These are phyloP conservation scores for Exophiala lecanii-corni DNA, from an alignment of 2,329 filamentous ascomycete genomes.

Conservation along the genomic window DNA sequence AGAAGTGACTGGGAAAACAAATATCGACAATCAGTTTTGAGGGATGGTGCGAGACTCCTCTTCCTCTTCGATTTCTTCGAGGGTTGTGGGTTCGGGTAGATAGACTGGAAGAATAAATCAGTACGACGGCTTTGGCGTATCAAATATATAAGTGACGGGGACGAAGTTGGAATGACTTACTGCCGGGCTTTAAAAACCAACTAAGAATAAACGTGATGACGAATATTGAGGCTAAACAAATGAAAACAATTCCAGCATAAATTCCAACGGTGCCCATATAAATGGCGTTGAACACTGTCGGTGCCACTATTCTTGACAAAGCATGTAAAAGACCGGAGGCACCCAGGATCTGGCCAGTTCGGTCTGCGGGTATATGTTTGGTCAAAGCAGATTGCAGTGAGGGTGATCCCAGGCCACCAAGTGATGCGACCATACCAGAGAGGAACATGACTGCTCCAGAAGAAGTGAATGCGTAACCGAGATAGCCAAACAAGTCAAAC, in stretches of 20 bases:
- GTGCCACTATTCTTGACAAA: slow-evolving; percentile 70
- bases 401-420: slow-evolving; percentile 81
- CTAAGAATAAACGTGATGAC: slow-evolving; percentile 60
- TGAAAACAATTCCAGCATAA: slow-evolving; percentile 78
- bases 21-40: too few relatives aligned
- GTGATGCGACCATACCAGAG: slow-evolving; percentile 66
- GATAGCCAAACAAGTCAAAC: slow-evolving; percentile 70
- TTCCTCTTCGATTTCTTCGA: background rate
- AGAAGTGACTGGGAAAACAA: too few relatives aligned
- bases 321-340: slow-evolving; percentile 83
- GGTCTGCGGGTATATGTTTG: slow-evolving; percentile 81
- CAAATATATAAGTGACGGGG: background rate
- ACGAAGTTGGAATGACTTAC: slow-evolving; percentile 49
- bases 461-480: slow-evolving; percentile 67
- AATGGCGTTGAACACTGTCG: slow-evolving; percentile 77
- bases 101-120: background rate
- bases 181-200: slow-evolving; percentile 67
- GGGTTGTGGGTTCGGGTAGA: background rate
- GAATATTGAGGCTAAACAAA: slow-evolving; percentile 66
- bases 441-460: slow-evolving; percentile 62
- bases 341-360: slow-evolving; percentile 81
- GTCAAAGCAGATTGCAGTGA: slow-evolving; percentile 80
- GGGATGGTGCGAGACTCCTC: too few relatives aligned
- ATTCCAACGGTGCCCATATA: slow-evolving; percentile 75
- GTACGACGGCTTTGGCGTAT: background rate